Conservation (phyloP, 345 rosid genomes). For the Durio zibethinus region DNA sequence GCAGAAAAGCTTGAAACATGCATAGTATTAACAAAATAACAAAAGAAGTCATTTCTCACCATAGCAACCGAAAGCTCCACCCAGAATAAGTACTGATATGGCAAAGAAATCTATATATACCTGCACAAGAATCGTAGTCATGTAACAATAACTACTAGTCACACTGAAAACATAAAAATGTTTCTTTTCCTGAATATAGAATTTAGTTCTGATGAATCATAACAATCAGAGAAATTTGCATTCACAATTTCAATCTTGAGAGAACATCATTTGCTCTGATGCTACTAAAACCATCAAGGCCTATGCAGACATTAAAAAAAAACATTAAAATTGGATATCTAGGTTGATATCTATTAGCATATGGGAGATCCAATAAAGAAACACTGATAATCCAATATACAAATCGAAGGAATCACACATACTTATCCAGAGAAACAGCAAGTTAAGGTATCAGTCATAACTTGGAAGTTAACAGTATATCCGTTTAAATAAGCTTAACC, state of each 20-base stretch:
- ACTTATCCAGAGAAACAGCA: not conserved
- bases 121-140: conserved; percentile 31
- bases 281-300: not conserved
- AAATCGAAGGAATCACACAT: not conserved
- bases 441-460: not conserved
- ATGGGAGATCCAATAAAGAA: not conserved
- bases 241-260: not conserved
- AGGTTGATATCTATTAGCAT: not conserved
- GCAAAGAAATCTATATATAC: conserved; percentile 46
- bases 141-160: not conserved
- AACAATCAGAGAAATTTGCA: not conserved
- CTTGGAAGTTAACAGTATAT: not conserved
- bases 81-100: conserved; percentile 37
- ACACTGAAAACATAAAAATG: not conserved
- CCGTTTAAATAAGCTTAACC: not conserved
- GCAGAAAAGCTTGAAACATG: not conserved
- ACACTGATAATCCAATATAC: not conserved
- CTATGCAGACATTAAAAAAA: not conserved
- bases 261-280: not conserved
- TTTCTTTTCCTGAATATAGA: not conserved
- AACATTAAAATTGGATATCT: not conserved
- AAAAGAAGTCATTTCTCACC: conserved; percentile 36
- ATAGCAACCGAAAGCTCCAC: conserved; percentile 55
- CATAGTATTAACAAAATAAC: not conserved
- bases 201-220: not conserved